Evolutionary conservation across 371 early-diverging fungal genomes (phyloP), one percentile per base, ranked within the genome.

Genomic region (Mucor piriformis): DNA sequence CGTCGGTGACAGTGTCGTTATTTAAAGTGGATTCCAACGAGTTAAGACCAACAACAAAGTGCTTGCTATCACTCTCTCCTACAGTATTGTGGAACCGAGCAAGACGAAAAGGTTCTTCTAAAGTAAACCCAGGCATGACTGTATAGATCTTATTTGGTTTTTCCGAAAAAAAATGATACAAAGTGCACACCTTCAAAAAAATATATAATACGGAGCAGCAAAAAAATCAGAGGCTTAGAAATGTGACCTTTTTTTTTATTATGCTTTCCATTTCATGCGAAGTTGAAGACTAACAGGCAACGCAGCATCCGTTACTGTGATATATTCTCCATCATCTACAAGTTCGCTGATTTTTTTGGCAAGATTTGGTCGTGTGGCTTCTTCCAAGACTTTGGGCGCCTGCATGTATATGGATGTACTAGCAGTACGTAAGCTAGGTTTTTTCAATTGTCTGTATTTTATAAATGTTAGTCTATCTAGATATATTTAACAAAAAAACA

Each of bases 371-470:
- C 90, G 73, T 7, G 91, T 89, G 0, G 80, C 82, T 46, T 81
- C 73, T 66, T 92, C 89, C 40, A 95, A 64, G 23, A 69, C 62
- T 34, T 79, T 82, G 20, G 94, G 95, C 3, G 86, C 88, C 58
- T 86, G 91, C 92, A 94, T 92, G 66, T 91, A 93, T 27, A 95
- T 66, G 6, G 88, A 82, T 48, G 69, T 83, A 2, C 73, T 59
- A 0, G 76, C 76, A 11, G 84, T 71, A 6, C 87, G 76, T 63
- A 93, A 73, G 60, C 88, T 88, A 15, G 94, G 95, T 48, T 79
- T 83, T 61, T 91, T 91, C 66, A 93, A 72, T 81, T 89, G 93
- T 38, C 89, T 89, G 65, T 23, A 50, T 11, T 11, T 12, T 38
- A 13, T 1, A 38, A 38, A 38, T 5, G n/a, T 12, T 38, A n/a